These are phyloP conservation scores for Malassezia japonica DNA, from an alignment of 1,284 basidiomycete species.

Conservation along the genomic window DNA sequence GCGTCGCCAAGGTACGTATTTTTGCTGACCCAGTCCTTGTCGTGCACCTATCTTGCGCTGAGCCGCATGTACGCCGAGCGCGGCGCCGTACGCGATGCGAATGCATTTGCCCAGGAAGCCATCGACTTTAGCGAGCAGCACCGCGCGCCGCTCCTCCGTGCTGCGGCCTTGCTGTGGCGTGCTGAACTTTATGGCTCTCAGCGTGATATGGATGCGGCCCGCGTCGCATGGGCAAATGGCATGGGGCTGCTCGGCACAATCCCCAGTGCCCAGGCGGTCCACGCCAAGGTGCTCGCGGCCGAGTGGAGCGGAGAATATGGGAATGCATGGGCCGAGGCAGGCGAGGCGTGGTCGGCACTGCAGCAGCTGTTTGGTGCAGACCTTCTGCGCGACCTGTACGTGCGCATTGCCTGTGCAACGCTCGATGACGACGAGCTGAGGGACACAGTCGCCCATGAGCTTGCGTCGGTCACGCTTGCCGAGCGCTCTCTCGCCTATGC, in stretches of 20 bases:
- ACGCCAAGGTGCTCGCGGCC: not conserved
- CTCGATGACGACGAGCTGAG: not conserved
- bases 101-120: constrained; percentile 31
- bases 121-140: constrained; percentile 27
- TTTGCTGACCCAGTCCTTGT: not conserved
- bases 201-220: not conserved
- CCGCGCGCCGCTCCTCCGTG: constrained; percentile 20
- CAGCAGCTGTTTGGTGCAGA: not conserved
- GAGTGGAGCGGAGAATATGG: not conserved
- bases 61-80: constrained; percentile 28
- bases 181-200: constrained; percentile 28
- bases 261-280: not conserved
- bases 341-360: not conserved
- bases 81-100: constrained; percentile 35
- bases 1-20: too few species aligned
- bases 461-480: constrained; percentile 23
- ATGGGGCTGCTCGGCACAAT: not conserved
- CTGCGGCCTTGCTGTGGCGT: constrained; percentile 23
- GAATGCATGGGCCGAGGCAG: not conserved
- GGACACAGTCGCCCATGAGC: too few species aligned
- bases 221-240: not conserved
- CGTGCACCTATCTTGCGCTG: constrained; percentile 18
- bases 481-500: constrained; percentile 2
- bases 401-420: not conserved
- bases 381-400: not conserved